phyloP scores from a whole-genome alignment of 2,329 filamentous ascomycete species.

The Ophiostoma populinum region DNA sequence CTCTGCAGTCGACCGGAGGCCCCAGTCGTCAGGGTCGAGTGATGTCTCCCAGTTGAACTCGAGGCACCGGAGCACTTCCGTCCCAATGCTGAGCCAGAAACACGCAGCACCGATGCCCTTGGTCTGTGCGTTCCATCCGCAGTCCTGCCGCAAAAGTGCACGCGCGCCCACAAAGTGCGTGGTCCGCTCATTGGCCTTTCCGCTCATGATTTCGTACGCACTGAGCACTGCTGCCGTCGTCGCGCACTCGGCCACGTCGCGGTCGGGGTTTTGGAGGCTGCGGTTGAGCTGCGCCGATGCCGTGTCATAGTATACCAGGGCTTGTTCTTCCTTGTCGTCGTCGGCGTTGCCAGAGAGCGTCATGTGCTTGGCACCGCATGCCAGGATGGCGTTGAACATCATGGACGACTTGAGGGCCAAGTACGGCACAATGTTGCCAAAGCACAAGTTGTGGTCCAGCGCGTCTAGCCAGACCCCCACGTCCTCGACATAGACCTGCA shows the following conservation, averaged over 20 bases:
- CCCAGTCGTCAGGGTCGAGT: conserved; percentile 86
- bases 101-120: conserved; percentile 70
- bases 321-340: conserved; percentile 47
- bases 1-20: conserved; percentile 25
- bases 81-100: conserved; percentile 84
- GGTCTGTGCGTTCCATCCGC: conserved; percentile 68
- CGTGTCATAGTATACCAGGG: conserved; percentile 63
- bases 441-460: conserved; percentile 72
- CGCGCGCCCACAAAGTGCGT: conserved; percentile 75
- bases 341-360: conserved; percentile 50
- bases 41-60: conserved; percentile 74
- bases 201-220: conserved; percentile 85
- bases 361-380: conserved; percentile 73
- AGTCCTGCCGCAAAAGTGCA: conserved; percentile 76
- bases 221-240: conserved; percentile 78
- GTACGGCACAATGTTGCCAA: conserved; percentile 69
- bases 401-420: conserved; percentile 69
- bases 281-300: conserved; percentile 64
- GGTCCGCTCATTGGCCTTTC: conserved; percentile 63
- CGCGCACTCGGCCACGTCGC: conserved; percentile 70
- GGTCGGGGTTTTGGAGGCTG: conserved; percentile 66
- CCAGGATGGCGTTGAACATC: conserved; percentile 75
- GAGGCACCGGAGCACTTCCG: conserved; percentile 79
- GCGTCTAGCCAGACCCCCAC: conserved; percentile 91
- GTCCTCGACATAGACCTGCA: conserved; percentile 84